Evolutionary conservation across 495 filamentous ascomycete species (phyloP), one percentile per base, ranked within the genome.

Genomic region (Talaromyces wortmannii): DNA sequence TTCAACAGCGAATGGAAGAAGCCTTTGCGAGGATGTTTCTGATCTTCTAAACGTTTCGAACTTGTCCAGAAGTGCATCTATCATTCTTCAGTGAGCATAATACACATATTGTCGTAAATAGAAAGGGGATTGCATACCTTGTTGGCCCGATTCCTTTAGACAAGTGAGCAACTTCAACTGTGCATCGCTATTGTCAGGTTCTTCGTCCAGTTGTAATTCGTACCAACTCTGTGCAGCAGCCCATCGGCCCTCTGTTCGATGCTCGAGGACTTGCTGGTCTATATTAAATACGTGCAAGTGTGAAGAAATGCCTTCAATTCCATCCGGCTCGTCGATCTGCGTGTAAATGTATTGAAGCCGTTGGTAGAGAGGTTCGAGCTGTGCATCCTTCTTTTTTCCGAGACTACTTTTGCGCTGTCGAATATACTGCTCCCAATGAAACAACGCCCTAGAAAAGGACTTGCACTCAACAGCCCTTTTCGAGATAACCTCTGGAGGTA

Each of bases 201-300:
- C 81, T 57, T 92, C 84, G 6, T 84, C 86, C 40, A 96, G 79
- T 56, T 87, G 83, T 36, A 95, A 78, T 65, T 97, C 91, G 68
- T 97, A 97, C 94, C 94, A 99, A 60, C 88, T 94, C 72, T 97
- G 92, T 45, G 90, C 95, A 49, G 94, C 90, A n/a, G 89, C 89
- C 94, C 92, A 99, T 64, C 92, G 80, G n/a, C 91, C 92, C 36
- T 90, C 88, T 64, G 95, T 97, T 36, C 86, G 82, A 66, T 97
- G 91, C 59, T 92, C 91, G 50, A 96, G 75, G 33, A 95, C 83
- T 61, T 99, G 92, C 63, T 97, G 92, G 46, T 96, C 89, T 52
- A 96, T 82, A 55, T 91, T 85, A 16, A 97, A 74, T 8, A 86
- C 83, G 50, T 87, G 84, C 23, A 97, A 68, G 63, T 94, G 84